These are phyloP conservation scores for Cutaneotrichosporon daszewskae DNA, from an alignment of 1,284 basidiomycete genomes.

Conservation along the genomic window DNA sequence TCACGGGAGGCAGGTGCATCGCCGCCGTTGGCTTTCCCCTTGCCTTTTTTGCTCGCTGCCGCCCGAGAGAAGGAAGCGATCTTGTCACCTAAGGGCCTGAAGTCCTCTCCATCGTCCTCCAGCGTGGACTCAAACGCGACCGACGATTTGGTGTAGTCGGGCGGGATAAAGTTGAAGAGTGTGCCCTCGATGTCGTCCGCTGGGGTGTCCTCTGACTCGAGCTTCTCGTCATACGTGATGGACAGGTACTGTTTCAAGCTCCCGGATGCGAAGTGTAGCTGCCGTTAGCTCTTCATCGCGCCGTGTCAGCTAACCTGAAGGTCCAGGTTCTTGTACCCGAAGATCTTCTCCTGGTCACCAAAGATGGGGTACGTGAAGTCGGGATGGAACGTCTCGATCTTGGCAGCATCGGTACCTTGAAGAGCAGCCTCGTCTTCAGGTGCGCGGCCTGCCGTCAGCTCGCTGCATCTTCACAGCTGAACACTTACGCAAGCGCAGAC, in stretches of 20 bases:
- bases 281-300: conserved; percentile 4
- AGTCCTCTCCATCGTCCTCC: conserved; percentile 64
- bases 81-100: conserved; percentile 69
- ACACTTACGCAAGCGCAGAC: conserved; percentile 61
- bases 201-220: conserved; percentile 62
- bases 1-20: conserved; percentile 52
- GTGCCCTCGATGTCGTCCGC: conserved; percentile 82
- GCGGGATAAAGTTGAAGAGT: conserved; percentile 71
- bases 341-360: conserved; percentile 93
- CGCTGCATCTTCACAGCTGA: background rate
- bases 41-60: conserved; percentile 51
- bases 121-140: conserved; percentile 62
- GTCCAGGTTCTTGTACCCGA: conserved; percentile 77
- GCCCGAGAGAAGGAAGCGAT: conserved; percentile 68
- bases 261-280: conserved; percentile 82
- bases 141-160: conserved; percentile 66
- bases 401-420: conserved; percentile 55
- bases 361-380: conserved; percentile 91
- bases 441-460: conserved; percentile 51
- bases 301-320: conserved; percentile 62
- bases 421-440: conserved; percentile 59
- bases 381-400: conserved; percentile 64
- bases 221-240: conserved; percentile 62
- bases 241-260: conserved; percentile 70
- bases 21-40: conserved; percentile 45